phyloP scores from a whole-genome alignment of 1,139 yeast species.

The Diutina neorugosa region DNA sequence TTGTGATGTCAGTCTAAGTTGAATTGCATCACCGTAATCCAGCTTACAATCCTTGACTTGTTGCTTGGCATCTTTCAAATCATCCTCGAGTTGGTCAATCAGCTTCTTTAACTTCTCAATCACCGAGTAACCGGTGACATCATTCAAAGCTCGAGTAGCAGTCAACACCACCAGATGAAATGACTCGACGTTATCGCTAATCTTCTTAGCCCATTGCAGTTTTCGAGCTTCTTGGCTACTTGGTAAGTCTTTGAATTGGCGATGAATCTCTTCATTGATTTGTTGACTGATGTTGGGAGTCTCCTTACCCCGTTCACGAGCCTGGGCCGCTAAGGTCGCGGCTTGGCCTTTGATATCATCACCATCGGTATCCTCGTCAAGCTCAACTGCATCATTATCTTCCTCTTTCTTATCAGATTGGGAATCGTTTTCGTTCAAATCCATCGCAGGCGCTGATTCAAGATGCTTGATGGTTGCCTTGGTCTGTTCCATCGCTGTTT shows the following conservation, averaged over 20 bases:
- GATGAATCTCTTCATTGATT: slow-evolving; percentile 13
- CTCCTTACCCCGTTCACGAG: background rate
- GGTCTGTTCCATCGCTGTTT: background rate
- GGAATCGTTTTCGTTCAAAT: background rate
- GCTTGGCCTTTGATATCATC: slow-evolving; percentile 1
- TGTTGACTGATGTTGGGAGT: background rate
- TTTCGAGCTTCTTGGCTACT: slow-evolving; percentile 18
- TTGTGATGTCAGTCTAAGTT: slow-evolving; percentile 59
- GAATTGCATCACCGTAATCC: slow-evolving; percentile 51
- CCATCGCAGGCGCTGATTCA: background rate
- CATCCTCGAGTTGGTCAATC: slow-evolving; percentile 40
- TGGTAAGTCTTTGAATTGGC: slow-evolving; percentile 17
- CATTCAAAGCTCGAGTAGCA: slow-evolving; percentile 65
- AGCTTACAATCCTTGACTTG: slow-evolving; percentile 39
- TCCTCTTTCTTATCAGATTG: background rate
- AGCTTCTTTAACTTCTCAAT: slow-evolving; percentile 60
- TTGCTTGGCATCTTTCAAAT: slow-evolving; percentile 37
- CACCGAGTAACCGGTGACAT: slow-evolving; percentile 82
- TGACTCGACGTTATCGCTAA: slow-evolving; percentile 46
- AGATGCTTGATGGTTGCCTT: background rate
- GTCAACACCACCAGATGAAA: slow-evolving; percentile 48
- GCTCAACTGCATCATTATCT: background rate
- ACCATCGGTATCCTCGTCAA: background rate
- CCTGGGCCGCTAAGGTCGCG: background rate
- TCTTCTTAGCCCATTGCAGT: slow-evolving; percentile 16